Evolutionary conservation across 805 yeast species (phyloP).

Genomic region (Candida patagonica): DNA sequence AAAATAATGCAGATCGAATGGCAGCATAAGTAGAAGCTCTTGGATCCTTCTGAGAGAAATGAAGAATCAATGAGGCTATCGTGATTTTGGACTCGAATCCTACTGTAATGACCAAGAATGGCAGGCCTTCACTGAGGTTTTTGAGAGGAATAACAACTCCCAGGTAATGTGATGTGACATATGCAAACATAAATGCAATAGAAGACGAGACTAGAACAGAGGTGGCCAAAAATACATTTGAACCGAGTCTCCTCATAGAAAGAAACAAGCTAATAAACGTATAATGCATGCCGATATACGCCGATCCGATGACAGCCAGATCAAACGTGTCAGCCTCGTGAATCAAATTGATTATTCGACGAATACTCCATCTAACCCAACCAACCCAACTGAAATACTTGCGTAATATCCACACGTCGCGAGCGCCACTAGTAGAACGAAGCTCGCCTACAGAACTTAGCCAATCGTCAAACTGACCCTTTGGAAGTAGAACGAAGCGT

Average conservation of each 20-base stretch:
- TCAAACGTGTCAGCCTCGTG: conserved; percentile 80
- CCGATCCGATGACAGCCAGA: conserved; percentile 64
- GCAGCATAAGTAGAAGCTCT: conserved; percentile 26
- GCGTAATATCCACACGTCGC: conserved; percentile 17
- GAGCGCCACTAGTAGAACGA: conserved; percentile 10
- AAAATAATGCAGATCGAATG: conserved; percentile 30
- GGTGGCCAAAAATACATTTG: conserved; percentile 79
- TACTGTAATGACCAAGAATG: conserved; percentile 82
- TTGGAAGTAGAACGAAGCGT: conserved; percentile 17
- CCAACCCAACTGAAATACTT: conserved; percentile 28
- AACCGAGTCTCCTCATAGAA: conserved; percentile 70
- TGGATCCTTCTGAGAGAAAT: conserved; percentile 12
- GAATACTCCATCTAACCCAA: conserved; percentile 28
- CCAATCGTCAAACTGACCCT: conserved; percentile 24
- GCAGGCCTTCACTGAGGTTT: conserved; percentile 81
- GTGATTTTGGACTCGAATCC: conserved; percentile 84
- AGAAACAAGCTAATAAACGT: conserved; percentile 65
- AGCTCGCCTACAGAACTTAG: conserved; percentile 18
- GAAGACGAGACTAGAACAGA: conserved; percentile 70
- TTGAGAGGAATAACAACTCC: conserved; percentile 58
- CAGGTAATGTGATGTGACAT: conserved; percentile 48
- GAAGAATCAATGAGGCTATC: conserved; percentile 40
- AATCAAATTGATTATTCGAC: conserved; percentile 25
- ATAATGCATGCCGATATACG: conserved; percentile 82
- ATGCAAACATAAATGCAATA: conserved; percentile 76